These are phyloP conservation scores for Malus hybrid DNA, from an alignment of 331 rosid species.

Conservation along the genomic window DNA sequence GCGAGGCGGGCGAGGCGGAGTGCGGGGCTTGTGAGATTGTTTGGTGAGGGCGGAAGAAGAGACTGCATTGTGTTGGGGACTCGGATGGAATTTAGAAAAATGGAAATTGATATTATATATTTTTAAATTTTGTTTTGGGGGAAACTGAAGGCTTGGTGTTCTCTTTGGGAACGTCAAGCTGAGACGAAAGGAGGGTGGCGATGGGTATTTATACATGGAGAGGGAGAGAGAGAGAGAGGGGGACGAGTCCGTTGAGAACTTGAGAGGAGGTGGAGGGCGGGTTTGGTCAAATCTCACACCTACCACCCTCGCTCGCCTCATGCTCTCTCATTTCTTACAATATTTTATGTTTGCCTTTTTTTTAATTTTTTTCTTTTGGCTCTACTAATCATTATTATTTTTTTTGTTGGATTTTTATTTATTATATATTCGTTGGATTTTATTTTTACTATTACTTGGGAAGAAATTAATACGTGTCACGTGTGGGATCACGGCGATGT, in stretches of 20 bases:
- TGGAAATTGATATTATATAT: too few relatives aligned
- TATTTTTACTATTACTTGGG: too few relatives aligned
- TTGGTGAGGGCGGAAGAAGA: conserved; percentile 38
- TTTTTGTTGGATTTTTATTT: too few relatives aligned
- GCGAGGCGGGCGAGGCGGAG: background rate
- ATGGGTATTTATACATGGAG: conserved; percentile 16
- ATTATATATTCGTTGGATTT: too few relatives aligned
- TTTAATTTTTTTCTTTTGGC: too few relatives aligned
- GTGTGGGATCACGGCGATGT: too few relatives aligned
- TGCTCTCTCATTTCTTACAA: background rate
- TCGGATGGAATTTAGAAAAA: background rate
- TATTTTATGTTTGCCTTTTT: too few relatives aligned
- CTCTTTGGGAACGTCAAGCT: conserved; percentile 65
- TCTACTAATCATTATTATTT: too few relatives aligned
- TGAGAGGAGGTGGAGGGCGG: conserved; percentile 18
- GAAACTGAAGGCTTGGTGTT: conserved; percentile 43
- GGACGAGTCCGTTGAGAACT: background rate
- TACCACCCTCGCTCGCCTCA: conserved; percentile 31
- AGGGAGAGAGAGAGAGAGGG: background rate
- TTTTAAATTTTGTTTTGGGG: background rate
- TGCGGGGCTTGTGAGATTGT: conserved; percentile 23
- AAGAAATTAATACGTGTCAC: too few relatives aligned
- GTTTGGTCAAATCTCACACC: conserved; percentile 63
- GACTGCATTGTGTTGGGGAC: conserved; percentile 41
- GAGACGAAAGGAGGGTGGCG: conserved; percentile 21